A percentile compares a stretch with the other conserved stretches of the same genome.
Evolutionary conservation across 768 basidiomycete genomes (phyloP).

Genomic region (Mycena vitilis): DNA sequence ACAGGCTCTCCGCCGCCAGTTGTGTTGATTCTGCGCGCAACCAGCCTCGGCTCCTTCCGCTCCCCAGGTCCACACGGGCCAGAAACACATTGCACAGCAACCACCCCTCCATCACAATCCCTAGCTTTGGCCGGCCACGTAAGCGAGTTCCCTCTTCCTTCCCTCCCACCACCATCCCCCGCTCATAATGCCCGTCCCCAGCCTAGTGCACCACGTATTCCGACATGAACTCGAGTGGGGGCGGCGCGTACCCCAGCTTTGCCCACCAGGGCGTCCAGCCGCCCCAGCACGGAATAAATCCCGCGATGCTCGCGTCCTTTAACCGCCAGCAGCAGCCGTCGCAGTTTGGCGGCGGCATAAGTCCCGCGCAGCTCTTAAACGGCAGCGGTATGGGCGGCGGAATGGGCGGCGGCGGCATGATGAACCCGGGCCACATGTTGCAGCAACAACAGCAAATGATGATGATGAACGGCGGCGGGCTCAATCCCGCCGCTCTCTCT

Average conservation of each 20-base stretch:
- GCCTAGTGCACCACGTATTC: slow-evolving; percentile 19
- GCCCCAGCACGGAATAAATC: slow-evolving; percentile 33
- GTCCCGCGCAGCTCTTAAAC: slow-evolving; percentile 31
- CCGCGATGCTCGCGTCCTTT: slow-evolving; percentile 36
- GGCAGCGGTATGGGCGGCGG: background rate
- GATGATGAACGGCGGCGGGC: slow-evolving; percentile 28
- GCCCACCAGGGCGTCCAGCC: slow-evolving; percentile 21
- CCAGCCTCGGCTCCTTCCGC: too few relatives aligned
- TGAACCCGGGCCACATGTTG: slow-evolving; percentile 29
- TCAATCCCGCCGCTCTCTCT: slow-evolving; percentile 26
- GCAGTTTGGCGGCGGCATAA: slow-evolving; percentile 26
- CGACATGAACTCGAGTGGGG: slow-evolving; percentile 26
- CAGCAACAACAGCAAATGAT: slow-evolving; percentile 30
- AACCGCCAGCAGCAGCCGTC: slow-evolving; percentile 18
- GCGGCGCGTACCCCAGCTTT: slow-evolving; percentile 24
- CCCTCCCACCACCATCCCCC: slow-evolving; percentile 12
- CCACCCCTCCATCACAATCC: slow-evolving; percentile 18
- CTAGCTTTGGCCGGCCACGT: slow-evolving; percentile 30
- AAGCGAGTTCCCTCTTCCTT: slow-evolving; percentile 10
- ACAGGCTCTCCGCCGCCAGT: slow-evolving; percentile 17
- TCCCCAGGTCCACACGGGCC: background rate
- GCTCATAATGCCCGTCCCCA: slow-evolving; percentile 2
- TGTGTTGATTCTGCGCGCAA: slow-evolving; percentile 13
- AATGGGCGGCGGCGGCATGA: slow-evolving; percentile 17
- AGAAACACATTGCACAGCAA: slow-evolving; percentile 15